A percentile compares a stretch with the other conserved stretches of the same genome.
phyloP scores from a whole-genome alignment of 2,329 filamentous ascomycete genomes.

The Colletotrichum tropicale region DNA sequence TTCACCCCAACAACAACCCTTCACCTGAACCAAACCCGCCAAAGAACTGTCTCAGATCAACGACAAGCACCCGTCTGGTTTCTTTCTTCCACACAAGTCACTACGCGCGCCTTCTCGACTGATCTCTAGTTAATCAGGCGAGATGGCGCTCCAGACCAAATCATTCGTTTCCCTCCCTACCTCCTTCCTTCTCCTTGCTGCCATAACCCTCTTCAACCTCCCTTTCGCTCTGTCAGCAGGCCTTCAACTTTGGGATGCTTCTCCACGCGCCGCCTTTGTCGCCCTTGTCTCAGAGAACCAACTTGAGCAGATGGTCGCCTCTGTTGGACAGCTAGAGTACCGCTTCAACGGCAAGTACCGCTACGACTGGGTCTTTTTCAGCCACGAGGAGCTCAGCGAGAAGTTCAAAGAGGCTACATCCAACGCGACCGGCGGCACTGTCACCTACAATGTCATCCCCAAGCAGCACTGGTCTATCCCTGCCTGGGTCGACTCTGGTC shows the following conservation, averaged over 20 bases:
- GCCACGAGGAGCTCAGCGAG: slow-evolving; percentile 77
- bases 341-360: slow-evolving; percentile 80
- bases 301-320: slow-evolving; percentile 67
- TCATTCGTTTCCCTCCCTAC: not conserved
- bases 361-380: slow-evolving; percentile 91
- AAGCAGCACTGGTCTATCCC: slow-evolving; percentile 79
- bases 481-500: slow-evolving; percentile 70
- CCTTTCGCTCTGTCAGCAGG: not conserved
- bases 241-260: not conserved
- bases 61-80: not conserved
- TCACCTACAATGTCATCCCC: slow-evolving; percentile 75
- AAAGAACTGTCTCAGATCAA: not conserved
- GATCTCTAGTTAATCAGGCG: not conserved
- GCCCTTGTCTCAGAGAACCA: slow-evolving; percentile 77
- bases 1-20: not conserved
- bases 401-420: slow-evolving; percentile 74
- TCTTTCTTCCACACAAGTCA: not conserved
- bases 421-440: slow-evolving; percentile 72
- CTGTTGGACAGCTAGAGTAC: slow-evolving; percentile 65
- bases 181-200: not conserved
- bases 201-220: not conserved
- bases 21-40: not conserved
- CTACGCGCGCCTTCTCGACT: not conserved
- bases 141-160: not conserved
- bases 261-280: slow-evolving; percentile 53